phyloP scores from a whole-genome alignment of 2,329 filamentous ascomycete genomes.

The Ophiostoma tasmaniense region DNA sequence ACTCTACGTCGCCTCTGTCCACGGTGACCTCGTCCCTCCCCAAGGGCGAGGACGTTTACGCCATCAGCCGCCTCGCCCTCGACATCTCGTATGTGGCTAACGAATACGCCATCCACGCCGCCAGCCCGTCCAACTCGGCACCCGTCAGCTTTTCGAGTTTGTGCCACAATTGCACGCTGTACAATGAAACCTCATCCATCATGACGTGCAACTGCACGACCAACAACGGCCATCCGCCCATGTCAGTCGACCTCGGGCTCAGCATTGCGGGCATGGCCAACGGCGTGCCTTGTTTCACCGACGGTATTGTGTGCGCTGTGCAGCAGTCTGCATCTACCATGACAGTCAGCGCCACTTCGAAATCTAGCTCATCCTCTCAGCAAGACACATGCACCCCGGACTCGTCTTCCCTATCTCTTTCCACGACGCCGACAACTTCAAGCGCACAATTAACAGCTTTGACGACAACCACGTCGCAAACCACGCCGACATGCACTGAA shows the following conservation, averaged over 20 bases:
- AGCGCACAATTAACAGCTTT: not conserved
- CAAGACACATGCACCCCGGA: not conserved
- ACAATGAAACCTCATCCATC: not conserved
- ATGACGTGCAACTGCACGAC: conserved; percentile 17
- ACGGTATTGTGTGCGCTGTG: conserved; percentile 14
- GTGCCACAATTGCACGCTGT: conserved; percentile 11
- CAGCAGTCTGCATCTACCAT: not conserved
- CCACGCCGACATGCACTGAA: not conserved
- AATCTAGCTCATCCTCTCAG: not conserved
- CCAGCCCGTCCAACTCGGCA: conserved; percentile 15
- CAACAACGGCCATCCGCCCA: not conserved
- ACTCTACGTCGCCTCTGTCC: not conserved
- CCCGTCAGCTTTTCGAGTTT: conserved; percentile 11
- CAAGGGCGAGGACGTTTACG: not conserved
- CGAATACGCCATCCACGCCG: conserved; percentile 7
- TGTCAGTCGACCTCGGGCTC: conserved; percentile 13
- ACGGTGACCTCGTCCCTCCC: not conserved
- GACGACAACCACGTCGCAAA: not conserved
- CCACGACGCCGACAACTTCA: not conserved
- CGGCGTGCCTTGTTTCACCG: conserved; percentile 15
- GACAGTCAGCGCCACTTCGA: not conserved
- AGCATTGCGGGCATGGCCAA: conserved; percentile 11
- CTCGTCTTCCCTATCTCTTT: not conserved
- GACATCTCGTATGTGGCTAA: conserved; percentile 14
- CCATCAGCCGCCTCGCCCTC: conserved; percentile 4